Base-by-base conservation (phyloP, 305 asterid species). In the Andrographis paniculata region DNA sequence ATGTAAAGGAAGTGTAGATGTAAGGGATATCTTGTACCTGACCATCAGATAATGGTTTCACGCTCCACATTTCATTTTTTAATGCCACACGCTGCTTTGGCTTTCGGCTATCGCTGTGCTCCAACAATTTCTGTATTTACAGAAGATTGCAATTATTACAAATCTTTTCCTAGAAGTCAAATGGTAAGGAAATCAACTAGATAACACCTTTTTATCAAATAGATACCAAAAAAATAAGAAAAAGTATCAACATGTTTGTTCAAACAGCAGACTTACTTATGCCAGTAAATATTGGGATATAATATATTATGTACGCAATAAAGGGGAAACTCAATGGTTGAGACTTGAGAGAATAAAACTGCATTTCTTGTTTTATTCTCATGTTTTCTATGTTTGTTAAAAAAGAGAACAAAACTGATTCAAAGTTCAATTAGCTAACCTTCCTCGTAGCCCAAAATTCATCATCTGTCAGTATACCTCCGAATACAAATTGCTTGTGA, bases 401-500 rank as follows among this genome's bases (percentile, higher is more conserved):
- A 51, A 36, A 33, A 33, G 12, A 33, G 4, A 6, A 30, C 38
- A 35, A 44, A 51, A 21, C 36, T 42, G 17, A 56, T 35, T n/a
- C n/a, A 60, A 38, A 46, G 51, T 37, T 62, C 61, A 55, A 72
- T 59, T 41, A 44, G 63, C 87, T 66, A 60, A 83, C 99, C 99
- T 91, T 87, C 69, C 95, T 73, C 13, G 95, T 68, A 1, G 99
- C 94, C 99, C 99, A 91, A 73, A 91, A 91, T 63, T 91, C 99
- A 58, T 82, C 93, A 66, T 91, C 99, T 20, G 94, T 71, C 63
- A 91, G 70, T 59, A 71, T 72, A 58, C 89, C 84, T 61, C 78
- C 89, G 63, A 69, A 77, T 52, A 91, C 96, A 57, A 91, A 70
- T 62, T 87, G 80, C 82, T 76, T 84, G 86, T 87, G 96, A 59